Percentiles rank a stretch among this genome's conserved stretches.
These are phyloP conservation scores for Amanita muscaria DNA, from an alignment of 768 basidiomycete genomes.

Conservation along the genomic window DNA sequence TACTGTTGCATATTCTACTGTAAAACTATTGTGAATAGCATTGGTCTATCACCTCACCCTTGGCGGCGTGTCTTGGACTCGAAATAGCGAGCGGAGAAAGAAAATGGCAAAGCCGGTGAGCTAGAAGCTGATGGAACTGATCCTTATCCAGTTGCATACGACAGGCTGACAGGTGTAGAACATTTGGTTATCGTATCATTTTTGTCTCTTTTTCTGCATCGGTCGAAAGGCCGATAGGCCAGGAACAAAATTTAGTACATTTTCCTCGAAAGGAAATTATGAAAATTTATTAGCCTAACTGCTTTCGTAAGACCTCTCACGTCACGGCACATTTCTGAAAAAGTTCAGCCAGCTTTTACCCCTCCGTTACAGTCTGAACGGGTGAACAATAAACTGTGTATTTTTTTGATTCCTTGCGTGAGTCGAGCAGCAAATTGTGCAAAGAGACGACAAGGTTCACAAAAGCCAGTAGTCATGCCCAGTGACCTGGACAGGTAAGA, in stretches of 20 bases:
- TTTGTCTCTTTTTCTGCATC: too few species aligned
- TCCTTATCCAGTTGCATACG: not conserved
- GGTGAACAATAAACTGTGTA: not conserved
- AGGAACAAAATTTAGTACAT: not conserved
- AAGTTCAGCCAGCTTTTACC: not conserved
- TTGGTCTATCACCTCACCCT: constrained; percentile 7
- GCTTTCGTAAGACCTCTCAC: too few species aligned
- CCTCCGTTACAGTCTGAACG: not conserved
- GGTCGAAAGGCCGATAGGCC: not conserved
- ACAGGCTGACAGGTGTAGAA: not conserved
- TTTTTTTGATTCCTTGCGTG: not conserved
- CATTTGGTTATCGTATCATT: too few species aligned
- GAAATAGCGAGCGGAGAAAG: not conserved
- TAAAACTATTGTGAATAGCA: constrained; percentile 12
- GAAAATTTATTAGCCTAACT: too few species aligned
- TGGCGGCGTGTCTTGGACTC: too few species aligned
- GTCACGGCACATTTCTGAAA: too few species aligned
- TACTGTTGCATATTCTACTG: constrained; percentile 6
- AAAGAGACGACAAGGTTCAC: not conserved
- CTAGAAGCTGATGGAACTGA: not conserved
- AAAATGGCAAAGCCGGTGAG: not conserved
- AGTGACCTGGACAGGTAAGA: constrained; percentile 52
- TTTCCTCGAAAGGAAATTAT: not conserved
- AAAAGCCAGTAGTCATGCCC: constrained; percentile 36
- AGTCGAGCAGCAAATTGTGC: not conserved